A percentile compares a stretch with the other conserved stretches of the same genome.
phyloP scores from a whole-genome alignment of 371 early-diverging fungal genomes.

The Sporodiniella umbellata region DNA sequence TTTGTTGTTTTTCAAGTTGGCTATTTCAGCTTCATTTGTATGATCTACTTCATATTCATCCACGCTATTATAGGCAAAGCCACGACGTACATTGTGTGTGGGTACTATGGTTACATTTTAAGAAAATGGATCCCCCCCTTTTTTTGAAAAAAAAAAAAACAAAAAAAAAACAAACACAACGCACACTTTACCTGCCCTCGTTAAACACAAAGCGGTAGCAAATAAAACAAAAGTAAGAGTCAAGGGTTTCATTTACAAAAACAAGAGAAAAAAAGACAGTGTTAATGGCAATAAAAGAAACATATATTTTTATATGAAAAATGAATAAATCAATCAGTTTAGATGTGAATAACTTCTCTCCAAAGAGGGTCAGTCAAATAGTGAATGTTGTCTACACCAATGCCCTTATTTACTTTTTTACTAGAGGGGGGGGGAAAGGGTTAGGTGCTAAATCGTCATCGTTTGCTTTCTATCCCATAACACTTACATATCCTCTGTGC shows the following conservation, averaged over 20 bases:
- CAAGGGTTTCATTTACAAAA: background rate
- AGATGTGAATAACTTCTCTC: conserved; percentile 54
- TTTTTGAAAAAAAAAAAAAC: background rate
- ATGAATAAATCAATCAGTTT: conserved; percentile 4
- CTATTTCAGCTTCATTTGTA: too few relatives aligned
- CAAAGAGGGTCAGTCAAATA: conserved; percentile 87
- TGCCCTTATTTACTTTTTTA: conserved; percentile 85
- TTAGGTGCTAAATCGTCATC: too few relatives aligned
- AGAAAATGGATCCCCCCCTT: too few relatives aligned
- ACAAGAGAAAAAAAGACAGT: background rate
- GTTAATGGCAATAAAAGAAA: background rate
- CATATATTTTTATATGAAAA: background rate
- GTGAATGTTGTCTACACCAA: conserved; percentile 87
- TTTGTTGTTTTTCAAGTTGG: background rate
- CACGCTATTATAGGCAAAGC: too few relatives aligned
- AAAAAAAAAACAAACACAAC: too few relatives aligned
- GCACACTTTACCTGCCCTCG: background rate
- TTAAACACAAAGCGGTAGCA: background rate
- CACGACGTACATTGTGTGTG: too few relatives aligned
- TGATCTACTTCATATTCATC: background rate
- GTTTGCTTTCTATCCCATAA: too few relatives aligned
- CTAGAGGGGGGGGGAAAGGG: too few relatives aligned
- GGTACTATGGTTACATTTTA: background rate
- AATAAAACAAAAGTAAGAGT: background rate
- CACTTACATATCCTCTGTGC: conserved; percentile 86